Evolutionary conservation across 202 grass and related monocot genomes (phyloP), one percentile per base, ranked within the genome.

Genomic region (Setaria italica): DNA sequence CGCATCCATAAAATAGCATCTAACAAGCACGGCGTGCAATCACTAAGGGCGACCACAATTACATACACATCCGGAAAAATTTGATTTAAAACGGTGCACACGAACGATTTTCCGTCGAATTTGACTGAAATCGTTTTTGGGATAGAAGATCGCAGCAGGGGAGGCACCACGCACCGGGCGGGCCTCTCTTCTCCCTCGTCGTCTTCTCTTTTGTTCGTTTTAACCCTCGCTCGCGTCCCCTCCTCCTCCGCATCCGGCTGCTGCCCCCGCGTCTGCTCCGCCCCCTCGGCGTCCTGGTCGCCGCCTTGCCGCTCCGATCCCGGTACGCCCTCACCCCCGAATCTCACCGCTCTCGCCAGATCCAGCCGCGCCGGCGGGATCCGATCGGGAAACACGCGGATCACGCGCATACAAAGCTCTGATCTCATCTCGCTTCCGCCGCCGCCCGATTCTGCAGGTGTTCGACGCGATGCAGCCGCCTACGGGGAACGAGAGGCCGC

Each of bases 391-490:
- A 33, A 11, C 58, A 37, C 46, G 79, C 67, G 53, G 85, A 90
- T 90, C 80, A 57, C n/a, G 74, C 11, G 64, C 50, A 0, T 5
- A 53, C 69, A 30, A n/a, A 41, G 37, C 16, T 37, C 71, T 42
- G 15, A 65, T 77, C 63, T 72, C 83, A 56, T 62, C 37, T 20
- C 50, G 10, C 14, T 68, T 63, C 25, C 14, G 4, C 53, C 20
- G 70, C 69, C 17, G 5, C 41, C 16, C 2, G 70, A 41, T 53
- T 62, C 54, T 47, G 80, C 85, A 87, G 89, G 70, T 77, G 70
- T 20, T 33, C 77, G 43, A 69, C 76, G 68, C 76, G 85, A 91
- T 91, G 89, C 89, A 84, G 66, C 89, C 85, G 63, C 85, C 70
- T 55, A 70, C 59, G 81, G 85, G 89, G 70, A 90, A 81, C 76